Evolutionary conservation across 371 early-diverging fungal species (phyloP).

Genomic region (Mucor saturninus): DNA sequence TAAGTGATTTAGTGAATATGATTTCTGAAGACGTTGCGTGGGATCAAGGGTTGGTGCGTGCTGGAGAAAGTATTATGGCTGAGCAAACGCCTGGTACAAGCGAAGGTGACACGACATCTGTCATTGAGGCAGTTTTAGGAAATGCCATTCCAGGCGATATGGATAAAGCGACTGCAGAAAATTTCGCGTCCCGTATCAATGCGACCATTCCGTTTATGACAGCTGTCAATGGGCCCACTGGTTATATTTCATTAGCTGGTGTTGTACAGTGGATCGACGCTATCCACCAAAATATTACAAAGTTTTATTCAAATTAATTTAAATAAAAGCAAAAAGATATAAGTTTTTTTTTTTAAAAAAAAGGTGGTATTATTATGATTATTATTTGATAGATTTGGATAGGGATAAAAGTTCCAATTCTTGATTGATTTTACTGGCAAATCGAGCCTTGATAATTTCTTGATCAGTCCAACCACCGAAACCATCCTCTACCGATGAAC

Average conservation of each 20-base stretch:
- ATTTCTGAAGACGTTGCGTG: slow-evolving; percentile 32
- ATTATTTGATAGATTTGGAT: not conserved
- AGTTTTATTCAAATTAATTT: not conserved
- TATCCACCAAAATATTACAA: slow-evolving; percentile 5
- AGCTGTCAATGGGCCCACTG: slow-evolving; percentile 27
- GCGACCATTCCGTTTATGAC: slow-evolving; percentile 5
- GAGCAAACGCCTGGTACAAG: not conserved
- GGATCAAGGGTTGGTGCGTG: slow-evolving; percentile 25
- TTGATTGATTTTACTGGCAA: slow-evolving; percentile 1
- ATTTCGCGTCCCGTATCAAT: slow-evolving; percentile 4
- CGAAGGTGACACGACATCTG: not conserved
- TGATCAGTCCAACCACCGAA: slow-evolving; percentile 54
- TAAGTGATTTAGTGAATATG: slow-evolving; percentile 23
- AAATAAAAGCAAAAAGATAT: not conserved
- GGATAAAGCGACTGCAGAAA: not conserved
- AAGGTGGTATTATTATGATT: not conserved
- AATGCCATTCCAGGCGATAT: not conserved
- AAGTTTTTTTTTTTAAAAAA: not conserved
- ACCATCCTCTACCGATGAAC: slow-evolving; percentile 16
- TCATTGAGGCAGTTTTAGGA: not conserved
- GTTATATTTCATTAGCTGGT: slow-evolving; percentile 19
- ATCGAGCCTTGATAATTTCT: slow-evolving; percentile 35
- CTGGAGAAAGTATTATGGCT: not conserved
- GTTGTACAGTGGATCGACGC: slow-evolving; percentile 19
- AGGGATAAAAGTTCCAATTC: slow-evolving; percentile 7